phyloP scores from a whole-genome alignment of 306 rosid species.

The Lotus japonicus region DNA sequence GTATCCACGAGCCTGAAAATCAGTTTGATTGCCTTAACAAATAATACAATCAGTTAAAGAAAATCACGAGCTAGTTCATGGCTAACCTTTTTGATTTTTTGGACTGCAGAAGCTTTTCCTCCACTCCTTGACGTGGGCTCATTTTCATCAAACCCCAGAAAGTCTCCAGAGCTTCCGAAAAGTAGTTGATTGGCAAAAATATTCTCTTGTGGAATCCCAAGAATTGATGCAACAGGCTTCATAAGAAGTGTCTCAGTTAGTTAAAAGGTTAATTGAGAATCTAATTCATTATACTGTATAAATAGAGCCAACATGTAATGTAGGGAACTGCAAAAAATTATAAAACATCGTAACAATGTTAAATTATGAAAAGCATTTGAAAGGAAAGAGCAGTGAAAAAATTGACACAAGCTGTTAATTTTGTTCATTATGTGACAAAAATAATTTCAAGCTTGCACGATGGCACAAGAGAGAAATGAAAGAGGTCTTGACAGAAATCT shows the following conservation, averaged over 20 bases:
- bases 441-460: not conserved
- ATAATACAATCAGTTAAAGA: not conserved
- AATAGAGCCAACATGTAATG: not conserved
- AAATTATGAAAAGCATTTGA: slow-evolving; percentile 11
- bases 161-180: slow-evolving; percentile 79
- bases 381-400: not conserved
- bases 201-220: slow-evolving; percentile 61
- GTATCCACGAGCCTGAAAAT: slow-evolving; percentile 61
- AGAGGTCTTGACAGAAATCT: not conserved
- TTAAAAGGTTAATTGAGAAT: slow-evolving; percentile 3
- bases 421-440: no score
- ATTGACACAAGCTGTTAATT: not conserved
- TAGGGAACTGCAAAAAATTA: slow-evolving; percentile 6
- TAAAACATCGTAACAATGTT: not conserved
- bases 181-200: slow-evolving; percentile 86
- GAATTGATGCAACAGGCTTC: slow-evolving; percentile 87
- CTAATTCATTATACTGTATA: slow-evolving; percentile 7
- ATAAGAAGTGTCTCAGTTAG: slow-evolving; percentile 24
- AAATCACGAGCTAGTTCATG: slow-evolving; percentile 1
- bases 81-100: slow-evolving; percentile 72
- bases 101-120: slow-evolving; percentile 88
- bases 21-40: slow-evolving; percentile 29
- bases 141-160: slow-evolving; percentile 71
- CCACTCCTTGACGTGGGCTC: slow-evolving; percentile 93
- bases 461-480: not conserved